Conservation (phyloP, 768 basidiomycete species). For the Termitomyces sp. region DNA sequence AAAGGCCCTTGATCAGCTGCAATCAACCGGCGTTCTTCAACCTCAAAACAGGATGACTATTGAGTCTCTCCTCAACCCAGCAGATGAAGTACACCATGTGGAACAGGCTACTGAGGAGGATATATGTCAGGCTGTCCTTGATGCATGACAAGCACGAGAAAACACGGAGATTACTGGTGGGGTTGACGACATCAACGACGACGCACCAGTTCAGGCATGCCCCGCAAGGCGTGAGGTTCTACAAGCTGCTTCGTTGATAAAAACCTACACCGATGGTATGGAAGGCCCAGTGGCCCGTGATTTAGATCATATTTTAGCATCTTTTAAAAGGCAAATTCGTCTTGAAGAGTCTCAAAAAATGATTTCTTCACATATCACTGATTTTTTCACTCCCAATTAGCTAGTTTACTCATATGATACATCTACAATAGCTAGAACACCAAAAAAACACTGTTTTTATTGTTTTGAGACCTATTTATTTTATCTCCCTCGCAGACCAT, state of each 20-base stretch:
- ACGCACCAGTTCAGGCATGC: neutral
- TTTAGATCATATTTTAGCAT: neutral
- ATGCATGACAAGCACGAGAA: no score
- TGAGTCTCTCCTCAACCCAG: no score
- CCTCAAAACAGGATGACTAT: no score
- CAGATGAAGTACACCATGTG: no score
- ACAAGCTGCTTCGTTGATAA: neutral
- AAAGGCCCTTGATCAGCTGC: no score
- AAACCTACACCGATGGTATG: neutral
- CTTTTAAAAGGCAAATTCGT: neutral
- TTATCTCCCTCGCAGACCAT: neutral
- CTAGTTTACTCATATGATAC: neutral
- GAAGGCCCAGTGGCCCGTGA: neutral
- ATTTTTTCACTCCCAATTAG: neutral
- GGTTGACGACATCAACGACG: neutral
- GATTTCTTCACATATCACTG: neutral
- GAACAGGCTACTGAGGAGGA: no score
- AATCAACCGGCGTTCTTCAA: no score
- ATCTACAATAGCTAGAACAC: neutral
- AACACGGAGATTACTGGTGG: neutral
- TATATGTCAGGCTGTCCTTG: no score
- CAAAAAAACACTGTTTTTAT: neutral
- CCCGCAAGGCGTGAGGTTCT: no score
- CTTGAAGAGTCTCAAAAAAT: neutral
- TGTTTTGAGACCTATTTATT: neutral